Percentiles rank a stretch among this genome's conserved stretches.
Evolutionary conservation across 345 rosid species (phyloP).

Genomic region (Hevea brasiliensis): DNA sequence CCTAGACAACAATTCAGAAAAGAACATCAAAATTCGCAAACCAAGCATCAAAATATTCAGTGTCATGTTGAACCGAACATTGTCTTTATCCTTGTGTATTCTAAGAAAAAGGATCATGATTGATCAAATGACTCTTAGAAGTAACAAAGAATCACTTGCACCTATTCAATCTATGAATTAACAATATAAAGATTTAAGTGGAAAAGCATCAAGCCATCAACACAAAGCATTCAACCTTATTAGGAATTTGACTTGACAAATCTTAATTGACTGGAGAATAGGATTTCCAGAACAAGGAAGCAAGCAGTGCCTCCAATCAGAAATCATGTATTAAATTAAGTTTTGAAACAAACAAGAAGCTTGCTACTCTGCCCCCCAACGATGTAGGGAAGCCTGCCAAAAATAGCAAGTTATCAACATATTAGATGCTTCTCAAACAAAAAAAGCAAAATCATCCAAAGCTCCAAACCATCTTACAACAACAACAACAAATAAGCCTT

Average conservation of each 20-base stretch:
- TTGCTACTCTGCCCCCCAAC: slow-evolving; percentile 40
- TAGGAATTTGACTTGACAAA: slow-evolving; percentile 23
- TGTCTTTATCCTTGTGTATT: not conserved
- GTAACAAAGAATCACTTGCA: not conserved
- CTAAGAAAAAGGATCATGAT: not conserved
- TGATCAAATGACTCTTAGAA: not conserved
- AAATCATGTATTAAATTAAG: slow-evolving; percentile 23
- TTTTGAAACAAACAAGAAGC: slow-evolving; percentile 30
- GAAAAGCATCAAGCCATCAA: not conserved
- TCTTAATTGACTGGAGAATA: slow-evolving; percentile 26
- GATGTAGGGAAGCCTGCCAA: slow-evolving; percentile 48
- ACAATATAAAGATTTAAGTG: not conserved
- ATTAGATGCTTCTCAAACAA: slow-evolving; percentile 24
- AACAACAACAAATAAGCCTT: no score
- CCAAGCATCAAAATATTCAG: not conserved
- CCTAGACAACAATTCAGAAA: not conserved
- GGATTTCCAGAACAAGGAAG: slow-evolving; percentile 35
- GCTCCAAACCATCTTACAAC: not conserved
- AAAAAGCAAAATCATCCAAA: not conserved
- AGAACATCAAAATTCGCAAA: not conserved
- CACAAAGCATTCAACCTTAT: slow-evolving; percentile 24
- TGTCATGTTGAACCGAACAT: not conserved
- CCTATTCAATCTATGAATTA: not conserved
- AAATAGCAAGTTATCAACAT: slow-evolving; percentile 26
- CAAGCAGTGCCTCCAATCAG: slow-evolving; percentile 29